Percentiles rank a stretch among this genome's conserved stretches.
Conservation (phyloP, 345 rosid genomes). For the Hypericum perforatum region DNA sequence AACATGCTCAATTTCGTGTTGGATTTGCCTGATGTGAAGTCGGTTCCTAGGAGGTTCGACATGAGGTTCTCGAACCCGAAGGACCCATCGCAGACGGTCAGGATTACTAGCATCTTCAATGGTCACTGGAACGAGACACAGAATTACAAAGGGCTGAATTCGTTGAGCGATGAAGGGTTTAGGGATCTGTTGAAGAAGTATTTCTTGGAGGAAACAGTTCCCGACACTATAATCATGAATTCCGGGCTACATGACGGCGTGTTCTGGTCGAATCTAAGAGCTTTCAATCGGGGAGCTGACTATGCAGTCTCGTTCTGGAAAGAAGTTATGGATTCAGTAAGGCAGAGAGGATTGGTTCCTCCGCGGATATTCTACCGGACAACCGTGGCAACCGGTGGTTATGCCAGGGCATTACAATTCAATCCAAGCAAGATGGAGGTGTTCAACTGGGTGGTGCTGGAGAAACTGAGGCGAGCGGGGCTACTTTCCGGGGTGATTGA, state of each 20-base stretch:
- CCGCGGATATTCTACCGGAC: slow-evolving; percentile 62
- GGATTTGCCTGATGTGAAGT: slow-evolving; percentile 45
- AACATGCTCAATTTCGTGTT: slow-evolving; percentile 75
- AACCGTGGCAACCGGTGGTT: slow-evolving; percentile 81
- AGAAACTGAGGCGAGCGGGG: slow-evolving; percentile 55
- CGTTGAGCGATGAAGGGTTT: slow-evolving; percentile 50
- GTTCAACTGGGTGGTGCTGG: slow-evolving; percentile 58
- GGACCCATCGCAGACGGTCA: slow-evolving; percentile 49
- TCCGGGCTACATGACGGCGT: slow-evolving; percentile 91
- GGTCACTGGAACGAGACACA: slow-evolving; percentile 80
- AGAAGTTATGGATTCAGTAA: slow-evolving; percentile 48
- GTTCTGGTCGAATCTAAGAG: slow-evolving; percentile 43
- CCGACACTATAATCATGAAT: slow-evolving; percentile 72
- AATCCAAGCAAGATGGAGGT: slow-evolving; percentile 91
- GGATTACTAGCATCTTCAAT: slow-evolving; percentile 91
- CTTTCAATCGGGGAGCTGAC: slow-evolving; percentile 47
- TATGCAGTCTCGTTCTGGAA: slow-evolving; percentile 71
- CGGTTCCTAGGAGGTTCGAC: slow-evolving; percentile 86
- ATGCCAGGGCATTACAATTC: slow-evolving; percentile 59
- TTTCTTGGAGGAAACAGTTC: slow-evolving; percentile 58
- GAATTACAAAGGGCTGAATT: slow-evolving; percentile 85
- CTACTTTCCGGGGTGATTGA: slow-evolving; percentile 63
- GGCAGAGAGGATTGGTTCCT: slow-evolving; percentile 44
- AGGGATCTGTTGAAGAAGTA: slow-evolving; percentile 55
- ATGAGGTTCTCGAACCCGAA: slow-evolving; percentile 58